Base-by-base conservation (phyloP, 441 rosid species). In the Mallotus japonicus region DNA sequence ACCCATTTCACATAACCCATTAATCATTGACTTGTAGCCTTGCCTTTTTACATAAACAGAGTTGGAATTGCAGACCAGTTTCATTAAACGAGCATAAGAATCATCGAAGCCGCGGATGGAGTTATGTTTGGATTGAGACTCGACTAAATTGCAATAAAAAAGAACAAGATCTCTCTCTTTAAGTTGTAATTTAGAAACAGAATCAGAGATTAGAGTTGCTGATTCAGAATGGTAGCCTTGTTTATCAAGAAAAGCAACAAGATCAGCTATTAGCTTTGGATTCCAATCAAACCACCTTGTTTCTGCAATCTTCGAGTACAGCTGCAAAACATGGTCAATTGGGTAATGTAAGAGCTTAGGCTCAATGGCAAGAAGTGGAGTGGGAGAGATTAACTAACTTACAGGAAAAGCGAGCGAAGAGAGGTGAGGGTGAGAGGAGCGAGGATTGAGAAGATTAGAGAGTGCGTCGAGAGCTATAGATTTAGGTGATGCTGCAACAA, bases 271-370 rank as follows among this genome's bases (percentile, higher is more conserved):
- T 62, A 95, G 80, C 86, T 88, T 90, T 0, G 94, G 85, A 62
- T 95, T 89, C 99, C 99, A 95, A 69, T 83, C 73, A 71, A 88
- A 92, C 99, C 97, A 95, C 0, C 90, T 69, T 17, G 92, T 83
- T 80, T 92, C 82, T 57, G 77, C 79, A 14, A 95, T 89, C 76
- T 81, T 88, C 46, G 75, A 73, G 67, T 92, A 95, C 62, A 95
- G 76, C 97, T 92, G 83, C 76, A 54, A 60, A 68, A 50, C 57
- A 54, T 63, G 32, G 44, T 20, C 46, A 65, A 32, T 55, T 32
- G 32, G 32, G 2, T 28, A 28, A 14, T 37, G 16, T 63, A n/a
- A 44, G 56, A 12, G 57, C n/a, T 66, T 28, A 1, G 32, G 32
- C 28, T 28, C 32, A 28, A 28, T 28, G 32, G 32, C 32, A 28